Conservation (phyloP, 495 filamentous ascomycete species). For the Tuber umbilicatum region DNA sequence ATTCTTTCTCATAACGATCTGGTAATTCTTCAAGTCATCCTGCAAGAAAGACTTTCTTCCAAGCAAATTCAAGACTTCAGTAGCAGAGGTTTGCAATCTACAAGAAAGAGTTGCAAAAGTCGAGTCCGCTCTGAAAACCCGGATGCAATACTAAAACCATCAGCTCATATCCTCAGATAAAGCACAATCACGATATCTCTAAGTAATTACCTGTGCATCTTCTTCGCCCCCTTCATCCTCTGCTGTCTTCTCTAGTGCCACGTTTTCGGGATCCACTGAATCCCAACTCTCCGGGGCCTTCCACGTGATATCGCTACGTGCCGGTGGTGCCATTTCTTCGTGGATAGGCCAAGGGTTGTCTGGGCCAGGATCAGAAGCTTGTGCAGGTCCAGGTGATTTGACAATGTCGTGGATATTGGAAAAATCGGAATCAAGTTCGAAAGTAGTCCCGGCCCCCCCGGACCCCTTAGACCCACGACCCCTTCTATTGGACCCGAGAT, state of each 20-base stretch:
- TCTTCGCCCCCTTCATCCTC: slow-evolving; percentile 31
- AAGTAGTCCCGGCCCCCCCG: slow-evolving; percentile 19
- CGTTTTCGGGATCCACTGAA: slow-evolving; percentile 8
- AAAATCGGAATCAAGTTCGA: slow-evolving; percentile 35
- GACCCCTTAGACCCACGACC: slow-evolving; percentile 23
- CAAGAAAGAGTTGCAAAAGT: slow-evolving; percentile 89
- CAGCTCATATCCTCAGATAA: neutral
- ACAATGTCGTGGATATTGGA: slow-evolving; percentile 34
- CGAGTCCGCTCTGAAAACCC: slow-evolving; percentile 87
- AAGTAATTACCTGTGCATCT: slow-evolving; percentile 32
- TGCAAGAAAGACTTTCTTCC: slow-evolving; percentile 86
- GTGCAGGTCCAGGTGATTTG: slow-evolving; percentile 19
- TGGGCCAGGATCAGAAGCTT: slow-evolving; percentile 28
- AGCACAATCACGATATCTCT: neutral
- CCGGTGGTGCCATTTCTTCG: slow-evolving; percentile 30
- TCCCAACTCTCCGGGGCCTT: slow-evolving; percentile 40
- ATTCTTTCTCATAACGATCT: slow-evolving; percentile 90
- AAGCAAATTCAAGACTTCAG: slow-evolving; percentile 73
- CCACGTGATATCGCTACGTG: slow-evolving; percentile 32
- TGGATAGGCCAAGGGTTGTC: slow-evolving; percentile 11
- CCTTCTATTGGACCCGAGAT: slow-evolving; percentile 10
- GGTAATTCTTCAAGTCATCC: slow-evolving; percentile 84
- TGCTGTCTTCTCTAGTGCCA: slow-evolving; percentile 17
- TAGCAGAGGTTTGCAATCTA: slow-evolving; percentile 70
- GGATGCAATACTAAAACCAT: slow-evolving; percentile 64